These are phyloP conservation scores for Thielaviopsis euricoi DNA, from an alignment of 2,329 filamentous ascomycete species.

Conservation along the genomic window DNA sequence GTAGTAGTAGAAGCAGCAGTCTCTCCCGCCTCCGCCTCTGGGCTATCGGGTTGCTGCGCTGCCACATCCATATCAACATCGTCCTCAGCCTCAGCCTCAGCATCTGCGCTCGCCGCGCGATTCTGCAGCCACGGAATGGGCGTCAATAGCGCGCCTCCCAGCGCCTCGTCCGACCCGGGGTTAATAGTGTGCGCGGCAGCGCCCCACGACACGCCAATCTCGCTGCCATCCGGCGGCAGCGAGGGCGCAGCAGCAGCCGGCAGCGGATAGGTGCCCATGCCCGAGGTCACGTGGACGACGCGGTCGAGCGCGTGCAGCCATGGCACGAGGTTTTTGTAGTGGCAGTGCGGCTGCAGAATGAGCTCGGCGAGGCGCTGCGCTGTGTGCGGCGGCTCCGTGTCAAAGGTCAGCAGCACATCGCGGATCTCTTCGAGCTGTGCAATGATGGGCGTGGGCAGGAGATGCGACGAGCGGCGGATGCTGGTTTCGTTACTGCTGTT, in stretches of 20 bases:
- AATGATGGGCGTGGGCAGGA: constrained; percentile 47
- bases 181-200: constrained; percentile 28
- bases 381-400: constrained; percentile 68
- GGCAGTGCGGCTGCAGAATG: constrained; percentile 53
- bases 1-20: no score
- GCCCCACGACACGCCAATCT: constrained; percentile 31
- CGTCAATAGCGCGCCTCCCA: constrained; percentile 80
- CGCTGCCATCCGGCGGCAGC: constrained; percentile 44
- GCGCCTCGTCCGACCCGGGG: constrained; percentile 69
- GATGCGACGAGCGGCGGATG: constrained; percentile 21
- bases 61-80: constrained; percentile 6
- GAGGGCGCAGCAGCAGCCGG: constrained; percentile 44
- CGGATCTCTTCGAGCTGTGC: constrained; percentile 45
- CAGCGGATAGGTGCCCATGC: constrained; percentile 65
- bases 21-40: constrained; percentile 1
- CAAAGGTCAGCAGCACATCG: constrained; percentile 50
- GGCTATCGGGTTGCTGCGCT: constrained; percentile 1
- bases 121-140: constrained; percentile 72
- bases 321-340: constrained; percentile 67
- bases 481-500: constrained; percentile 13
- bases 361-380: constrained; percentile 85
- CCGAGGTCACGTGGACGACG: constrained; percentile 76
- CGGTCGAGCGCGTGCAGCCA: constrained; percentile 87
- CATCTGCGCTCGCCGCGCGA: constrained; percentile 20
- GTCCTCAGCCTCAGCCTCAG: constrained; percentile 17